These are phyloP conservation scores for Cytospora schulzeri DNA, from an alignment of 2,329 filamentous ascomycete genomes.

Conservation along the genomic window DNA sequence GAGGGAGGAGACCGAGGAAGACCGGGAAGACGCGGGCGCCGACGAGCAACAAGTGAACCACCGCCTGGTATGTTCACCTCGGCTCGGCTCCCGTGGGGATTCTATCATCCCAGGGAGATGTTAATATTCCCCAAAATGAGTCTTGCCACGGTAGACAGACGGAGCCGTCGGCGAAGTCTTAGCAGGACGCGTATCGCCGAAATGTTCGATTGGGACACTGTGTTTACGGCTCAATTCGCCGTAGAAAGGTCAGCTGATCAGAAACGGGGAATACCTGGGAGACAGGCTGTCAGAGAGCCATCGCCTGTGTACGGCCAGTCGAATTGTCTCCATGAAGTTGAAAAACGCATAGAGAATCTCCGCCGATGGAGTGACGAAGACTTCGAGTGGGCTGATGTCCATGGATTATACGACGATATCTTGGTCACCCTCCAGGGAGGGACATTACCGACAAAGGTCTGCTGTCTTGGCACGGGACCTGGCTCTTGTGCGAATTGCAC, in stretches of 20 bases:
- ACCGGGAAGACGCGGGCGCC: conserved; percentile 1
- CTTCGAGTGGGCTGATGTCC: not conserved
- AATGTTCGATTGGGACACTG: conserved; percentile 38
- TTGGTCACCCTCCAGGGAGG: not conserved
- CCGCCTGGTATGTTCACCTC: conserved; percentile 28
- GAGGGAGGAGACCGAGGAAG: conserved; percentile 10
- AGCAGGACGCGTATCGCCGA: conserved; percentile 40
- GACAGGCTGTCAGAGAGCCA: not conserved
- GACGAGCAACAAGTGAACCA: conserved; percentile 24
- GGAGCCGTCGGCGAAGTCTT: conserved; percentile 39
- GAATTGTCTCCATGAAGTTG: not conserved
- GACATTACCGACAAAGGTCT: not conserved
- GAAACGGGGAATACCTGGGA: too few species aligned
- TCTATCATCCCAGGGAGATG: conserved; percentile 29
- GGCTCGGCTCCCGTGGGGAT: conserved; percentile 30
- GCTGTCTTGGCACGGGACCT: not conserved
- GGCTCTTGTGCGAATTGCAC: conserved; percentile 38
- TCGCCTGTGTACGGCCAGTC: not conserved
- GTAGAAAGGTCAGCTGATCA: not conserved
- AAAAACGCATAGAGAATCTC: not conserved
- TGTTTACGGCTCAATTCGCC: not conserved
- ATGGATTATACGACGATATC: not conserved
- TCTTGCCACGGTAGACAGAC: conserved; percentile 37
- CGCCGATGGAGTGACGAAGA: not conserved
- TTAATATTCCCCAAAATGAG: conserved; percentile 41